Evolutionary conservation across 495 filamentous ascomycete genomes (phyloP), one percentile per base, ranked within the genome.

Genomic region (Penicillium odoratum): DNA sequence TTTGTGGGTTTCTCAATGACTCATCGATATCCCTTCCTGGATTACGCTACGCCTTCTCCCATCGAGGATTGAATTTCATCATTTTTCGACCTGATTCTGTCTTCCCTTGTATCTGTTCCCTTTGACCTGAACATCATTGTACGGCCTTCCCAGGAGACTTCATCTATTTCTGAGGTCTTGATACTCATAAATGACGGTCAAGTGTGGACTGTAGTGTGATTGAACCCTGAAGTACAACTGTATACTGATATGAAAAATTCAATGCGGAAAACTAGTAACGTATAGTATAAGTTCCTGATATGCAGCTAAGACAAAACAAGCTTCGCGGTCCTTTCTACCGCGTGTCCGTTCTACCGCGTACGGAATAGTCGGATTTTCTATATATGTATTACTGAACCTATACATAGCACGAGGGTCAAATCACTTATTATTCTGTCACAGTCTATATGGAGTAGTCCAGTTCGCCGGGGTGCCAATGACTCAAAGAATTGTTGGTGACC

Each of bases 1-100:
- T 30, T n/a, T 44, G 5, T 11, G 51, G n/a, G 10, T 40, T 44
- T 29, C 21, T 16, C 34, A n/a, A 45, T 50, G 25, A 40, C 8
- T 30, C 13, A 36, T 55, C n/a, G 18, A 33, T 29, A 46, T 31
- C 47, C 13, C 28, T 56, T n/a, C 45, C 40, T 28, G 34, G 44
- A 40, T 6, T 40, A 21, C 21, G 21, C 7, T 15, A 40, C 38
- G 38, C 15, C 15, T 16, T 40, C 5, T 5, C 15, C 38, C 38
- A 16, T 40, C 38, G 38, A 15, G 38, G n/a, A 5, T 13, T 4
- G 38, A 40, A 40, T 40, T 40, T n/a, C 38, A 16, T n/a, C 5
- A 40, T 40, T 40, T 40, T 6, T 38, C 5, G 31, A 40, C 38
- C 38, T 40, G n/a, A 16, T n/a, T 16, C 38, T 16, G 16, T 40